Base-by-base conservation (phyloP, 352 stramenopile genomes). In the Pythium brachiatum region DNA sequence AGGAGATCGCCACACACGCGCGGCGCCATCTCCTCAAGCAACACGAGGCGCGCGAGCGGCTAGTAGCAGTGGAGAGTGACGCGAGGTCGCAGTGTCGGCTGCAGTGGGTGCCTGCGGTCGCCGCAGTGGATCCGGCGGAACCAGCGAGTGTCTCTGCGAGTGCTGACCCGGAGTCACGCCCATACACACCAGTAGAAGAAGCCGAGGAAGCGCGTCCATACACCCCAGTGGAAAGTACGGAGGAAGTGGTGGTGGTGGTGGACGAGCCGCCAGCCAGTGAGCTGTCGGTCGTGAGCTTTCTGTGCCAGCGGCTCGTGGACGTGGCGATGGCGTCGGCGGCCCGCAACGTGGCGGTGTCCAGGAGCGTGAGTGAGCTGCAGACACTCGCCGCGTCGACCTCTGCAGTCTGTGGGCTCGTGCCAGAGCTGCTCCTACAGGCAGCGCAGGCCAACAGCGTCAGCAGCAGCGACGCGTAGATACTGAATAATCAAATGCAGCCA, bases 1-100 rank as follows among this genome's bases (percentile, higher is more conserved):
- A 73, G 16, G 73, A 80, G 18, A 74, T 86, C n/a, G 77, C 70
- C 15, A 34, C 39, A n/a, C 73, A 62, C 29, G 77, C 77, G 21
- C 72, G 67, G 11, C 58, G 56, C 8, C 60, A 78, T 31, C 60
- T 79, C 11, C 2, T 46, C 6, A 65, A 55, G 23, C 68, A 70
- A n/a, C 67, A 72, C 21, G 64, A 53, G n/a, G 72, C 64, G 1
- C 27, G 60, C 6, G 46, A 56, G 15, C 23, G 26, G n/a, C n/a
- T 48, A 8, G 16, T 13, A 21, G 7, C 41, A 15, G 41, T 20
- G 5, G 36, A 18, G 36, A n/a, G 12, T 12, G 16, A 43, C 12
- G 36, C 36, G 16, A 15, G 12, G 16, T 27, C 23, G 41, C n/a
- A 48, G 8, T 21, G 41, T 27, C 29, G 29, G 29, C 9, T 15